Evolutionary conservation across 1,139 yeast species (phyloP).

Genomic region (Lodderomyces pseudojiufengensis): DNA sequence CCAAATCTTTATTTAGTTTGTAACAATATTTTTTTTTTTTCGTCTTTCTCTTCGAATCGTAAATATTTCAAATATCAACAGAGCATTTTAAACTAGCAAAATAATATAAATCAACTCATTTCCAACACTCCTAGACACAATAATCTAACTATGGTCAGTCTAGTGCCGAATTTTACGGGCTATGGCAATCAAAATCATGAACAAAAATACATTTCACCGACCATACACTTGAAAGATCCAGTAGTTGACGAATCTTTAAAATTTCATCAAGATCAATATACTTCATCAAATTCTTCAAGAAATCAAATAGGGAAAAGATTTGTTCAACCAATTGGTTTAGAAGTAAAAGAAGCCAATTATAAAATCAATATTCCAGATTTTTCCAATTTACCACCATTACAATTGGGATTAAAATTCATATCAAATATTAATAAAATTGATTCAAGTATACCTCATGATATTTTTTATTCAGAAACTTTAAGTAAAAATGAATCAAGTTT

Average conservation of each 20-base stretch:
- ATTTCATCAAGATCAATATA: slow-evolving; percentile 34
- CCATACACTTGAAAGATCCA: slow-evolving; percentile 32
- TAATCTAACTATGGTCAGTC: slow-evolving; percentile 8
- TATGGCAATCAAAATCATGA: slow-evolving; percentile 13
- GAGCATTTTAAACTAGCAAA: neutral
- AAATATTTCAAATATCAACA: neutral
- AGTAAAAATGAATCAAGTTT: slow-evolving; percentile 38
- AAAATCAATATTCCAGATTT: slow-evolving; percentile 45
- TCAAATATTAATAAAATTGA: slow-evolving; percentile 44
- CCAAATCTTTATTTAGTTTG: no score
- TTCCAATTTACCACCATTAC: slow-evolving; percentile 40
- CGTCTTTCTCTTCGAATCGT: no score
- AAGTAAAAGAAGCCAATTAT: slow-evolving; percentile 40
- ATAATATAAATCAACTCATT: no score
- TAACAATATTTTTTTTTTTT: no score
- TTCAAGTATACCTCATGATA: slow-evolving; percentile 43
- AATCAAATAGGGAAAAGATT: slow-evolving; percentile 31
- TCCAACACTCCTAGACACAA: neutral
- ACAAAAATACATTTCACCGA: slow-evolving; percentile 29
- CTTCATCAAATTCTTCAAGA: slow-evolving; percentile 20
- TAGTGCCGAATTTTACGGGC: slow-evolving; percentile 8
- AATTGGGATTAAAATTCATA: slow-evolving; percentile 43
- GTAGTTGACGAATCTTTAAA: slow-evolving; percentile 26
- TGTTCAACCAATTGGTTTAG: slow-evolving; percentile 35
- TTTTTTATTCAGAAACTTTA: slow-evolving; percentile 37